Evolutionary conservation across 148 eudicot genomes (phyloP), one percentile per base, ranked within the genome.

Genomic region (Chenopodium formosanum): DNA sequence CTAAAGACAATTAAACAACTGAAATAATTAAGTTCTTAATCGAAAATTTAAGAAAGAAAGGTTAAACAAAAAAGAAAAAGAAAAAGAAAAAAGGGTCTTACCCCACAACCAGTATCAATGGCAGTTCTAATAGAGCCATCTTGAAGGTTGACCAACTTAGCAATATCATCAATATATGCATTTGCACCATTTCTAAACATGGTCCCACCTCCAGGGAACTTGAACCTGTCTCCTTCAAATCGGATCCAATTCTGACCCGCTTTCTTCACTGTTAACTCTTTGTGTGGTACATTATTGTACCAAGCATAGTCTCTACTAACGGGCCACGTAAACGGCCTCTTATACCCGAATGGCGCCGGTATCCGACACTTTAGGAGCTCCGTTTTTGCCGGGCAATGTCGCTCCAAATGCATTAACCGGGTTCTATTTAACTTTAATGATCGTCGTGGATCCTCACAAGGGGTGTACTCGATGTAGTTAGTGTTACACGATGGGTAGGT

Each of bases 161-260:
- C 95, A 53, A 93, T 88, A 53, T 93, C 90, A 60, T 90, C 91
- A 77, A 93, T 93, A 34, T 93, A 93, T 0, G 90, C 83, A 81
- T 87, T 90, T 16, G 97, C 97, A 13, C 97, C 97, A 52, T 88
- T 76, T 3, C 92, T 93, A 34, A 93, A 93, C 92, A 90, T 91
- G 83, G 97, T 93, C n/a, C 97, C 97, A 6, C 97, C 97, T n/a
- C 97, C 97, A 1, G 97, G 97, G 83, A 93, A 93, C 80, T 90
- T 82, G 78, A 93, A 93, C 83, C 92, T 87, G 80, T 93, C 88
- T 1, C 89, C 93, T 60, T 91, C 92, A 77, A 74, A 90, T 63
- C 88, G 75, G 46, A 93, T 89, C 97, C 97, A 93, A 73, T 93
- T 93, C 85, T 93, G 97, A 0, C 78, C 88, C 74, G 97, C 95